Evolutionary conservation across 176 grass and related monocot genomes (phyloP), one percentile per base, ranked within the genome.

Genomic region (Carex myosuroides): DNA sequence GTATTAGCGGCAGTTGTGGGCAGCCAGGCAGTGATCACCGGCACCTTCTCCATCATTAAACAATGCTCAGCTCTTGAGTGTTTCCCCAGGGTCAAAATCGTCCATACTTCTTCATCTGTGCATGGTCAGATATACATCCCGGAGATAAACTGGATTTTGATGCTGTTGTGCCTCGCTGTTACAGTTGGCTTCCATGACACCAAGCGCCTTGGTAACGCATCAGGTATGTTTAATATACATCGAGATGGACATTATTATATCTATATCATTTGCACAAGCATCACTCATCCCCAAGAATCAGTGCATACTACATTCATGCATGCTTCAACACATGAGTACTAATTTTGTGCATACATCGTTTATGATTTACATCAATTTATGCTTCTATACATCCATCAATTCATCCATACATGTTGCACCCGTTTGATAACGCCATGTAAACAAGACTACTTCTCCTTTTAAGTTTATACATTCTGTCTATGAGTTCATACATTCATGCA

Each of bases 81-180:
- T 85, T 98, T 98, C 61, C 95, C 95, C 6, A 84, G 86, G 79
- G 92, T 98, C 84, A 98, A 98, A 90, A 90, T 94, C 35, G 78
- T 98, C 65, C 95, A 98, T 82, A 98, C 95, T 37, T 98, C 95
- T 22, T 90, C 90, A 13, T 90, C 84, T 22, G 86, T 93, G 13
- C 95, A 94, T 68, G 95, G 95, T 2, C 95, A 94, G 81, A 93
- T 98, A 88, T 98, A 98, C 82, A 94, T 98, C 64, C 95, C 95
- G 9, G 92, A 98, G 87, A 97, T 94, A 81, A 97, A 97, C 62
- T 94, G 94, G 94, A 97, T 90, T 9, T n/a, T 97, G 72, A 97
- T 97, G 94, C 61, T 97, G 37, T 53, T 97, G 59, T 97, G 94
- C 50, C 71, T 97, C 53, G 80, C 94, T 88, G 92, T 97, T 54